Evolutionary conservation across 2,329 filamentous ascomycete species (phyloP), one percentile per base, ranked within the genome.

Genomic region (Ophiosphaerella narmari): DNA sequence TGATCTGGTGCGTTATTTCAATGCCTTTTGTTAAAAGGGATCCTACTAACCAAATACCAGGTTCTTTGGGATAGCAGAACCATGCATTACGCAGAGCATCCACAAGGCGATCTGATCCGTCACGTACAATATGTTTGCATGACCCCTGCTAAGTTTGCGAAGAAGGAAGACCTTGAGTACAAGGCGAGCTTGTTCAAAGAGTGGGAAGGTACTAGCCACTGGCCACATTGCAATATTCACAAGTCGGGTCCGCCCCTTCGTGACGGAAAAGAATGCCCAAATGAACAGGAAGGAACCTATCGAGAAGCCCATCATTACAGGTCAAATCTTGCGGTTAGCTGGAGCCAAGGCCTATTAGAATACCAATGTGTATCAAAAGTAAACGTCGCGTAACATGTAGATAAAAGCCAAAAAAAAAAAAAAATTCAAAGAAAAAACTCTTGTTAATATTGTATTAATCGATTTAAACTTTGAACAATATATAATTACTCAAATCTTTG

Each of bases 11-110:
- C 8, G 40, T 24, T 31, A 21, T 16, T 13, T 18, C 9, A 13
- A 16, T 18, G 3, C n/a, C 5, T 14, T 23, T n/a, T 14, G 16
- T 6, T n/a, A 21, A 21, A 21, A 13, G 11, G 2, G 13, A 23
- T 31, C 13, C 33, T 31, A n/a, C 39, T 44, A 33, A 23, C n/a
- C 34, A 11, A 14, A 11, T 21, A 16, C 4, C 0, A 24, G 33
- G 26, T 78, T 5, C 63, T 79, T 6, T 78, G 77, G 78, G 77
- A 79, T 51, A 75, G 74, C 4, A 65, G 79, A 4, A 77, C 76
- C 0, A 75, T 80, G 43, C 79, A 82, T 60, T 80, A 60, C 37
- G 55, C 55, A 1, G 48, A 46, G 12, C 49, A 54, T 24, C 55
- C 55, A 7, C 45, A 59, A 33, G 48, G 52, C 21, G 36, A 61